Conservation (phyloP, 371 early-diverging fungal species). For the Dinochytrium kinnereticum region DNA sequence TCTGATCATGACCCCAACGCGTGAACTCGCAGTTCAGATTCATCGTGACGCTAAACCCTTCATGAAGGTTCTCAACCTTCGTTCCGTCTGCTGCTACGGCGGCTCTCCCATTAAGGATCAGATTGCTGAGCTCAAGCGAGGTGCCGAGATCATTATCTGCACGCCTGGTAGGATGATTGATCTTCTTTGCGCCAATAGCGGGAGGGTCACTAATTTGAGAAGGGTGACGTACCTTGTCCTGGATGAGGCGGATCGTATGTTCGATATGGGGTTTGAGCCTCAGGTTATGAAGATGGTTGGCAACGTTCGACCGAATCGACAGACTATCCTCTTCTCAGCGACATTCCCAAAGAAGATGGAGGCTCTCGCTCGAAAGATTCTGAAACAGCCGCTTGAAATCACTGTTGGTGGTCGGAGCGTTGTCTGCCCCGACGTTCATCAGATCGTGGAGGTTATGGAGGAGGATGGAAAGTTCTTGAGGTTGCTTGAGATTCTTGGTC, state of each 20-base stretch:
- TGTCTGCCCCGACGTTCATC: conserved; percentile 86
- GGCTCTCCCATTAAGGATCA: conserved; percentile 98
- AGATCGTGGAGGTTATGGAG: conserved; percentile 83
- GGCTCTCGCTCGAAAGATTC: conserved; percentile 92
- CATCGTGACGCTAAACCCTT: conserved; percentile 91
- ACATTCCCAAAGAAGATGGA: conserved; percentile 98
- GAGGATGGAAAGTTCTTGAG: conserved; percentile 92
- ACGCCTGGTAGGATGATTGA: conserved; percentile 99
- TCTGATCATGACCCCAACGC: conserved; percentile 98
- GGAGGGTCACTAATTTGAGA: conserved; percentile 91
- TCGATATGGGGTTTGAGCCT: conserved; percentile 98
- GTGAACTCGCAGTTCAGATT: conserved; percentile 99
- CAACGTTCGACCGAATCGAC: conserved; percentile 91
- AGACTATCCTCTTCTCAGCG: conserved; percentile 94
- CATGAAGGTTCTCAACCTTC: conserved; percentile 76
- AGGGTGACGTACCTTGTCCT: conserved; percentile 97
- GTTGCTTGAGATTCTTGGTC: conserved; percentile 88
- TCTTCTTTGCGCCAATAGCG: conserved; percentile 93
- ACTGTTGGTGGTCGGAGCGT: conserved; percentile 92
- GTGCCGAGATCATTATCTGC: conserved; percentile 98
- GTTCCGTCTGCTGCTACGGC: conserved; percentile 96
- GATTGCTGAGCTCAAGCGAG: conserved; percentile 96
- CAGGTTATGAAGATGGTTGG: conserved; percentile 97
- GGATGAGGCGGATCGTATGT: conserved; percentile 87
- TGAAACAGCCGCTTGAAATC: conserved; percentile 89